A percentile compares a stretch with the other conserved stretches of the same genome.
These are phyloP conservation scores for Fraxinus sp. DNA, from an alignment of 305 asterid species.

Conservation along the genomic window DNA sequence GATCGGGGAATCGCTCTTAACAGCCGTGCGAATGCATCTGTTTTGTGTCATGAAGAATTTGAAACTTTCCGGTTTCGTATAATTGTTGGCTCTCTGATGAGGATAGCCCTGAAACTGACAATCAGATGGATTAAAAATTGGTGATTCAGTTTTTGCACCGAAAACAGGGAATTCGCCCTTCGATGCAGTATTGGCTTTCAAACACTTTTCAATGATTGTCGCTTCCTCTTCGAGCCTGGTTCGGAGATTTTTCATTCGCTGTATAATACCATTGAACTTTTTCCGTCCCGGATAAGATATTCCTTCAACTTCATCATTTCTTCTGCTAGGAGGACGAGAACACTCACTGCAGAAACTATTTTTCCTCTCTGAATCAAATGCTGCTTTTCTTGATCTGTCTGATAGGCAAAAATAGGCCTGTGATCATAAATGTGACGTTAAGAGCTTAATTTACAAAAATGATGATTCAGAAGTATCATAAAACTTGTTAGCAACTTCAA, in stretches of 20 bases:
- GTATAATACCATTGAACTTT: slow-evolving; percentile 20
- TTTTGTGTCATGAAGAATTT: slow-evolving; percentile 31
- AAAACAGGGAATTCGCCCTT: slow-evolving; percentile 19
- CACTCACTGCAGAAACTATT: slow-evolving; percentile 38
- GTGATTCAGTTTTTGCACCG: slow-evolving; percentile 34
- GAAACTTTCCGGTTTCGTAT: slow-evolving; percentile 23
- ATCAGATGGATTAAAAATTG: slow-evolving; percentile 56
- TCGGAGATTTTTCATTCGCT: slow-evolving; percentile 42
- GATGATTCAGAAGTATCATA: neutral
- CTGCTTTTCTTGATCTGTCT: slow-evolving; percentile 40
- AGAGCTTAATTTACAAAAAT: neutral
- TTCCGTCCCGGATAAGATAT: slow-evolving; percentile 21
- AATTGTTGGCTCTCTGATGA: slow-evolving; percentile 33
- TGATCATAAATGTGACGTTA: neutral
- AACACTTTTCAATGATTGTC: slow-evolving; percentile 51
- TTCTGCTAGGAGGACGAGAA: slow-evolving; percentile 13
- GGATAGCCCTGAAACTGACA: slow-evolving; percentile 53
- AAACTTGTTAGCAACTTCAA: neutral
- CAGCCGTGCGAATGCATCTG: slow-evolving; percentile 24
- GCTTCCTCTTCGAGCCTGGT: slow-evolving; percentile 51
- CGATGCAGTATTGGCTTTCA: slow-evolving; percentile 40
- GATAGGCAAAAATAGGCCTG: slow-evolving; percentile 77
- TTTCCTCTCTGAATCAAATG: slow-evolving; percentile 47
- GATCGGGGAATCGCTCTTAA: slow-evolving; percentile 33
- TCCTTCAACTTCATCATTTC: slow-evolving; percentile 16